Base-by-base conservation (phyloP, 1,139 yeast species). In the Candida albicans region DNA sequence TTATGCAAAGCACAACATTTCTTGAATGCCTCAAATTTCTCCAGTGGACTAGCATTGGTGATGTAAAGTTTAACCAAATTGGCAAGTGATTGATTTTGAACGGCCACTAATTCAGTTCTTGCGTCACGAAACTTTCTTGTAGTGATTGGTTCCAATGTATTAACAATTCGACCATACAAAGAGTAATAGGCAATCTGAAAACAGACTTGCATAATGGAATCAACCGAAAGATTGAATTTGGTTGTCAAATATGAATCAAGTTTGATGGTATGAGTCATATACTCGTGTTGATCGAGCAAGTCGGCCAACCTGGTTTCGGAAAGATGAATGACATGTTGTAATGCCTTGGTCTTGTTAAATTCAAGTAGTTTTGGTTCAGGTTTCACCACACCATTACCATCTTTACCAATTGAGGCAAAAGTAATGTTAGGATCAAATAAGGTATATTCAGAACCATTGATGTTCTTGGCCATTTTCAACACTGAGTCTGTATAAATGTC, bases 261-360 rank as follows among this genome's bases (percentile, higher is more conserved):
- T 49, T 68, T 70, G 42, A 73, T 53, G 36, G 59, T 61, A 44
- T 67, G 53, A 2, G 79, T 75, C 41, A 72, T 68, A 48, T 78
- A 79, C 51, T 82, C 84, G 62, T 85, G 89, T 54, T 85, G 88
- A 51, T 82, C 77, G 42, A 86, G 83, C 52, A 84, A 70, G 62
- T 86, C 95, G 2, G 91, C 85, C 49, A 86, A 67, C 51, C 90
- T 74, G 0, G 91, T 86, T 58, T 86, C 93, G 1, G 90, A 82
- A 33, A 84, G 68, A 61, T 82, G 90, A 28, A 86, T 78, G 27
- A 80, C 68, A 46, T 63, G 66, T 41, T 62, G 64, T 29, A 73
- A 58, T 42, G 70, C 76, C 0, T 70, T 70, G 5, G 84, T 76
- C 48, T 77, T 68, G 14, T 68, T 67, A 70, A 87, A 81, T 10